Conservation (phyloP, 2,329 filamentous ascomycete genomes). For the Exophiala dermatitidis region DNA sequence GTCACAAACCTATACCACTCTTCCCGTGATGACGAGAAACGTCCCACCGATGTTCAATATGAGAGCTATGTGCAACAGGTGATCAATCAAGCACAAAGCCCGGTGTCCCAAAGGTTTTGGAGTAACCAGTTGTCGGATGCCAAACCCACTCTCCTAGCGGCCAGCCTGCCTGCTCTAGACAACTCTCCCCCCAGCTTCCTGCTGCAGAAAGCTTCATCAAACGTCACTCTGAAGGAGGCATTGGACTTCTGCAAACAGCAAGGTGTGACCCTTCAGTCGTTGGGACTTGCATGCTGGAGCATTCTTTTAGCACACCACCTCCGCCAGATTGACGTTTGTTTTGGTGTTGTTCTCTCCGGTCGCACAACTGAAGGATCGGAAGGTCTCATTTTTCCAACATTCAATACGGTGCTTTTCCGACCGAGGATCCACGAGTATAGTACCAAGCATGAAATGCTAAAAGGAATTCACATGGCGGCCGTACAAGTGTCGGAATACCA, state of each 20-base stretch:
- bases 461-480: constrained; percentile 66
- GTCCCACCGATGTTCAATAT: neutral
- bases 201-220: constrained; percentile 41
- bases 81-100: constrained; percentile 44
- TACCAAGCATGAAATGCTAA: constrained; percentile 55
- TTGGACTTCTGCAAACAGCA: constrained; percentile 57
- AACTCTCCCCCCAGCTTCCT: constrained; percentile 32
- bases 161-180: neutral
- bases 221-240: constrained; percentile 38
- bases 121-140: constrained; percentile 48
- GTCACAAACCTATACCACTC: constrained; percentile 6
- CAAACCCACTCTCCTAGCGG: constrained; percentile 5
- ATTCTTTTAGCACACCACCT: constrained; percentile 59
- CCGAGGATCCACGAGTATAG: constrained; percentile 60
- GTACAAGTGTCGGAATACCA: constrained; percentile 62
- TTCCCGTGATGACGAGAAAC: neutral
- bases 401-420: constrained; percentile 80
- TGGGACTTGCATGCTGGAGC: constrained; percentile 72
- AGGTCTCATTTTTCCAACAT: constrained; percentile 71
- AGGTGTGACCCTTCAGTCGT: constrained; percentile 65
- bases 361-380: constrained; percentile 66
- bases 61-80: constrained; percentile 46
- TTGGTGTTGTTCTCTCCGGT: constrained; percentile 77
- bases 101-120: constrained; percentile 61
- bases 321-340: constrained; percentile 64